Evolutionary conservation across 2,329 filamentous ascomycete genomes (phyloP).

Genomic region (Daldinia sp.): DNA sequence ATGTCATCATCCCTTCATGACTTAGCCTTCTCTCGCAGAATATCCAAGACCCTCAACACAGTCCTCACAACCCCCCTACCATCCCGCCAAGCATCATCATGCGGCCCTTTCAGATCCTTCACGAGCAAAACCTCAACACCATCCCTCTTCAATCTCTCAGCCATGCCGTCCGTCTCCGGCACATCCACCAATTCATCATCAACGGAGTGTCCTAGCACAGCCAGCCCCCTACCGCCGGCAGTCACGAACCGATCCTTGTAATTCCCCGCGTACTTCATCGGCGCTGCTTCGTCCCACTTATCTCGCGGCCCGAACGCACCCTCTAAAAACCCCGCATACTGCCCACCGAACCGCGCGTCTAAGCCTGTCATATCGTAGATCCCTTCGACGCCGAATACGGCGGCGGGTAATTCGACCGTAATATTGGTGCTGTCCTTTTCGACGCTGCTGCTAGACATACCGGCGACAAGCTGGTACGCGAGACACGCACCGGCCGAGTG

Average conservation of each 20-base stretch:
- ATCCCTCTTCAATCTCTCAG: conserved; percentile 59
- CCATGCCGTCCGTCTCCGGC: conserved; percentile 70
- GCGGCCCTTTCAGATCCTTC: conserved; percentile 65
- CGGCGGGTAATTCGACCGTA: conserved; percentile 59
- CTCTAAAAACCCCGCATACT: conserved; percentile 68
- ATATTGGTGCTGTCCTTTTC: conserved; percentile 50
- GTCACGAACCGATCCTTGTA: conserved; percentile 57
- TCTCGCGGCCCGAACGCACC: conserved; percentile 68
- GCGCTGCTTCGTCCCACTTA: conserved; percentile 68
- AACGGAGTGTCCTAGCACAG: conserved; percentile 60
- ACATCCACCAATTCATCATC: conserved; percentile 65
- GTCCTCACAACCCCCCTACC: conserved; percentile 67
- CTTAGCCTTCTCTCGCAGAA: conserved; percentile 17
- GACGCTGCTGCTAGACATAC: conserved; percentile 43
- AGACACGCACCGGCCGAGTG: conserved; percentile 75
- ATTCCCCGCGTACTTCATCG: conserved; percentile 58
- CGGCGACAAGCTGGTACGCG: conserved; percentile 70
- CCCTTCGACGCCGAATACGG: conserved; percentile 72
- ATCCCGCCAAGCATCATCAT: conserved; percentile 73
- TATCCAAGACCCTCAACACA: conserved; percentile 48
- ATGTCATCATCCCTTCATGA: neutral
- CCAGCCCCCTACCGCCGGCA: conserved; percentile 36
- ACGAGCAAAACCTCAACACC: conserved; percentile 53
- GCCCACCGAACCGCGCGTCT: conserved; percentile 58
- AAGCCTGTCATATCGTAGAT: conserved; percentile 74